Evolutionary conservation across 805 yeast genomes (phyloP).

Genomic region (Pichia phayaonensis): DNA sequence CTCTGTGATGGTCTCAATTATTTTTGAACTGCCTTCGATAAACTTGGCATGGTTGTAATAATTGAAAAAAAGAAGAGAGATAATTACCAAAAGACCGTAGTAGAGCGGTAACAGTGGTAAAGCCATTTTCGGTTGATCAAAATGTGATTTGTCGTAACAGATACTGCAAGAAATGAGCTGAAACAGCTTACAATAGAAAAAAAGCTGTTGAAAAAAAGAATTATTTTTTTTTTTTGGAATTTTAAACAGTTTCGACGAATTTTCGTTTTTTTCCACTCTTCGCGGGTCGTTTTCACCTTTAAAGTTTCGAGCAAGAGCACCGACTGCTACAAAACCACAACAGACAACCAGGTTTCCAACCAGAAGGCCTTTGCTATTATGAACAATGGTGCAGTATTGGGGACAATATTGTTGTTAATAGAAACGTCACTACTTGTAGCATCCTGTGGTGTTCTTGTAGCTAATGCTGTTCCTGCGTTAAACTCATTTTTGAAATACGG

Average conservation of each 20-base stretch:
- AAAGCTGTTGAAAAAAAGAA: not conserved
- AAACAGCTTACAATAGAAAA: not conserved
- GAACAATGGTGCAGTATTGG: not conserved
- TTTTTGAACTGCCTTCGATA: constrained; percentile 1
- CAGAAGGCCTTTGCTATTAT: not conserved
- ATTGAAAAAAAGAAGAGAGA: constrained; percentile 5
- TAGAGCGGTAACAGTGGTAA: constrained; percentile 2
- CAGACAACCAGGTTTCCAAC: not conserved
- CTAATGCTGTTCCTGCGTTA: constrained; percentile 4
- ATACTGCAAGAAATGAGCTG: not conserved
- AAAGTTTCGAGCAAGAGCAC: no score
- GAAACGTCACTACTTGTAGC: not conserved
- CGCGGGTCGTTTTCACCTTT: not conserved
- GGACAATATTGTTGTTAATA: not conserved
- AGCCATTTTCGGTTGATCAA: not conserved
- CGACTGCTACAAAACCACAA: not conserved
- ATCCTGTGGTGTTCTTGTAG: constrained; percentile 8
- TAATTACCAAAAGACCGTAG: constrained; percentile 3
- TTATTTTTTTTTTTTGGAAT: no score
- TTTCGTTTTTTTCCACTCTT: no score
- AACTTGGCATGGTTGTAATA: not conserved
- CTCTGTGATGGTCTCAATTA: not conserved
- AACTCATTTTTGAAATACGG: constrained; percentile 14
- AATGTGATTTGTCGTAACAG: not conserved
- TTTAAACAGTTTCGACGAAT: no score